Conservation (phyloP, 495 filamentous ascomycete genomes). For the Penicillium soppii region DNA sequence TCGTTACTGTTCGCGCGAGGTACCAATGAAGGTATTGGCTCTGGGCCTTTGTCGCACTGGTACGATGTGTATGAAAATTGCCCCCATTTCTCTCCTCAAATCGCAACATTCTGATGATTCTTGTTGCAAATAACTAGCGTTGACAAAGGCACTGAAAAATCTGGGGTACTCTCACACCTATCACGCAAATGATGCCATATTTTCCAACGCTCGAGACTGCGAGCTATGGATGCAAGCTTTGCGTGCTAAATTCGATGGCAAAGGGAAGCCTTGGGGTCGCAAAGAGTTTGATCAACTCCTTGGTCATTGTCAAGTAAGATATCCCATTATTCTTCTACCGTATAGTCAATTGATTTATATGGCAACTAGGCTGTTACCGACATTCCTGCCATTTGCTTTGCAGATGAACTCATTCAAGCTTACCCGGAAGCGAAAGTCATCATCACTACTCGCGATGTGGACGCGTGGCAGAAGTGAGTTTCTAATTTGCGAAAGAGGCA, state of each 20-base stretch:
- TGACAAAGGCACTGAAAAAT: neutral
- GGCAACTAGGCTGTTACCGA: slow-evolving; percentile 32
- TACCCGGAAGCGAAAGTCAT: slow-evolving; percentile 61
- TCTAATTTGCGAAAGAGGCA: no score
- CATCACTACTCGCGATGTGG: slow-evolving; percentile 48
- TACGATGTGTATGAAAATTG: neutral
- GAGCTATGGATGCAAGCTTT: slow-evolving; percentile 13
- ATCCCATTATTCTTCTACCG: no score
- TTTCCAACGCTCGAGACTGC: neutral
- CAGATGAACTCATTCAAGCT: slow-evolving; percentile 53
- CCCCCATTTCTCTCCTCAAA: neutral
- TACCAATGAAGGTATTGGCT: neutral
- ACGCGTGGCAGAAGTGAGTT: slow-evolving; percentile 34
- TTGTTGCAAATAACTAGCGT: no score
- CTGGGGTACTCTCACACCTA: neutral
- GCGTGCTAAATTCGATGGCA: slow-evolving; percentile 5
- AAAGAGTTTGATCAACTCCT: slow-evolving; percentile 14
- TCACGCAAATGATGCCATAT: neutral
- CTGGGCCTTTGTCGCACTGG: neutral
- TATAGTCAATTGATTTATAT: neutral
- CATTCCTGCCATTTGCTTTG: slow-evolving; percentile 51
- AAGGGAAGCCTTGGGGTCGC: slow-evolving; percentile 5
- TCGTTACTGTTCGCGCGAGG: neutral
- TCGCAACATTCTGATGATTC: no score
- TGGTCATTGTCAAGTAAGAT: neutral